Base-by-base conservation (phyloP, 1,284 basidiomycete genomes). In the Phylloboletellus chloephorus region DNA sequence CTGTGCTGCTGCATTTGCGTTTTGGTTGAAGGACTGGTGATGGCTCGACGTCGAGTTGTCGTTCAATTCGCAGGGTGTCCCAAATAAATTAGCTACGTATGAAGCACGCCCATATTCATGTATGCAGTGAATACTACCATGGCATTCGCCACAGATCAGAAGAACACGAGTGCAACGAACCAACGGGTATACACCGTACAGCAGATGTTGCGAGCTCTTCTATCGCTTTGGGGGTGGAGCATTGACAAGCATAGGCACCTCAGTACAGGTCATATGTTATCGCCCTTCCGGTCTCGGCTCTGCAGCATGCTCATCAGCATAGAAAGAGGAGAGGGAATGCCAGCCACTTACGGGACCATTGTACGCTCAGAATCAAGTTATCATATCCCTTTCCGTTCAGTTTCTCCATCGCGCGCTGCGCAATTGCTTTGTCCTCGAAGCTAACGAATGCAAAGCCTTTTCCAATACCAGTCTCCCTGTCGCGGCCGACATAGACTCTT, bases 391-490 rank as follows among this genome's bases (percentile, higher is more conserved):
- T 78, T 20, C 96, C 96, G 60, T 99, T 79, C 57, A 95, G 82
- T 71, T 93, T 97, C 59, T 89, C 80, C 70, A 97, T 84, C 30
- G 96, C 96, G 54, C 71, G 74, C 67, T 96, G 89, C 19, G 91
- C 96, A 36, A 77, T 71, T 16, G 76, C 72, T 55, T 77, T 73
- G 25, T 84, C 83, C 61, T 98, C 94, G 60, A 97, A 98, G 64
- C 86, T 91, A 54, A 97, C 93, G 52, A 93, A 93, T 12, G 92
- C 92, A 65, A 95, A 96, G 47, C 96, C 95, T 67, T 97, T 98
- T 53, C 92, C 92, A 31, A 86, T 77, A 42, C 92, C 89, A 7
- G 96, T 98, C 58, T 98, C 94, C 48, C 93, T 78, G 64, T 98
- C 95, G 43, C 90, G 78, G 29, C 96, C 96, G 39, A 99, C 88